Conservation (phyloP, 2,329 filamentous ascomycete species). For the Cytospora piceae region DNA sequence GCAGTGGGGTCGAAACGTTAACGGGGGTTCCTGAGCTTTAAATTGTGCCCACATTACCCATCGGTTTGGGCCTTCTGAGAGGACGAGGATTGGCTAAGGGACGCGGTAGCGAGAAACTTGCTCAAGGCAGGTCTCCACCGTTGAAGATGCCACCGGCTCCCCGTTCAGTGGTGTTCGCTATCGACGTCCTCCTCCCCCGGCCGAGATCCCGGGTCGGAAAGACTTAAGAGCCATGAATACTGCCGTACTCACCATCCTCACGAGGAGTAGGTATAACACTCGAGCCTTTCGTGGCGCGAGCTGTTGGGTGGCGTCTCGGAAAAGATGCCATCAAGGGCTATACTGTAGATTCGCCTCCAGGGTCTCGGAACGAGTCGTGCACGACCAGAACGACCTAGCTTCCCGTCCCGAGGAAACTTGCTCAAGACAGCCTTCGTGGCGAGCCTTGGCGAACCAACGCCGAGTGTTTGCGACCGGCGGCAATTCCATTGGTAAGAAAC, state of each 20-base stretch:
- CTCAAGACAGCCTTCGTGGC: conserved; percentile 8
- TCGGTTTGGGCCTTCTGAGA: neutral
- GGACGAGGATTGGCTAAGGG: neutral
- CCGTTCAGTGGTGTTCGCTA: neutral
- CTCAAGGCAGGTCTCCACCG: conserved; percentile 10
- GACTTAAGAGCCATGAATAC: too few relatives aligned
- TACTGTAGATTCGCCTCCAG: neutral
- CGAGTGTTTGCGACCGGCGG: neutral
- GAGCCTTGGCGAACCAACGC: conserved; percentile 10
- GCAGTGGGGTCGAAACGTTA: conserved; percentile 13
- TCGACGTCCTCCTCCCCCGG: neutral
- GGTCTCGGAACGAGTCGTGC: neutral
- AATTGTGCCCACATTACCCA: neutral
- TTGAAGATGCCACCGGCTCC: neutral
- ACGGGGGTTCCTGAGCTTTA: neutral
- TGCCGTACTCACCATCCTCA: too few relatives aligned
- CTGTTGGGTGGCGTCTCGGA: neutral
- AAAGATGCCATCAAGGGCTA: neutral
- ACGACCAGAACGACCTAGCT: neutral
- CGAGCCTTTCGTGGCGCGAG: neutral
- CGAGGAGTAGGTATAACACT: too few relatives aligned
- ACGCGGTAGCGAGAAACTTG: conserved; percentile 18
- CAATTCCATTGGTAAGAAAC: conserved; percentile 11
- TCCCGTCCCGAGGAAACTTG: conserved; percentile 7
- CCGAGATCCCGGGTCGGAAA: neutral